Conservation (phyloP, 768 basidiomycete species). For the Rhodosporidiobolus odoratus region DNA sequence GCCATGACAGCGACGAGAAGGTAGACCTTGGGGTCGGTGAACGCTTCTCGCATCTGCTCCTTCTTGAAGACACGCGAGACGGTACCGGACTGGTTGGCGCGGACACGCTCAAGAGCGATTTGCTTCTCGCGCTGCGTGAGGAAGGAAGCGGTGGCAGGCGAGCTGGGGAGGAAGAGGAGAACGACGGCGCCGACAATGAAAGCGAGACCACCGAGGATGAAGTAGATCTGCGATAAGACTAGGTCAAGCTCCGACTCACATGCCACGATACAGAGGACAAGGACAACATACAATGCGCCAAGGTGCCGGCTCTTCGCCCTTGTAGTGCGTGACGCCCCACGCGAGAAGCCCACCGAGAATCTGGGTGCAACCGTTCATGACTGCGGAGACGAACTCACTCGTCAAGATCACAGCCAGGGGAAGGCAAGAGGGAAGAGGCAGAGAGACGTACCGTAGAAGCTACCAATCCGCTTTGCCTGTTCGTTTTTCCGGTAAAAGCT, state of each 20-base stretch:
- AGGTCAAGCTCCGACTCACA: no score
- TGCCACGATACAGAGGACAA: no score
- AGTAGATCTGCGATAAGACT: conserved; percentile 14
- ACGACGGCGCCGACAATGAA: conserved; percentile 43
- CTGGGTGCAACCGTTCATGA: conserved; percentile 49
- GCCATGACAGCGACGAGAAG: conserved; percentile 56
- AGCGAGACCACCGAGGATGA: conserved; percentile 2
- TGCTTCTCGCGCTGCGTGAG: conserved; percentile 60
- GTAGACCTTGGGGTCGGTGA: conserved; percentile 60
- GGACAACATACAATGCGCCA: conserved; percentile 47
- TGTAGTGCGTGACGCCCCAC: conserved; percentile 57
- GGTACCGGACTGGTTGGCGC: conserved; percentile 60
- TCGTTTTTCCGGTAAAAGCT: conserved; percentile 69
- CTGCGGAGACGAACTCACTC: no score
- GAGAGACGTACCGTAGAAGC: conserved; percentile 58
- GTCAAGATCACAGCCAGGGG: background rate
- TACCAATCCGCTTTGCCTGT: conserved; percentile 59
- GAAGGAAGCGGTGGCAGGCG: conserved; percentile 58
- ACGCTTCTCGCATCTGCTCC: conserved; percentile 57
- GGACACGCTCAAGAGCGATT: conserved; percentile 61
- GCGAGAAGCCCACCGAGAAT: conserved; percentile 58
- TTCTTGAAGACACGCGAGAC: conserved; percentile 59
- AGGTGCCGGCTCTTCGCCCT: conserved; percentile 52
- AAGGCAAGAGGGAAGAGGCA: background rate
- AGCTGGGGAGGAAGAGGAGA: conserved; percentile 61